Conservation (phyloP, 1,284 basidiomycete genomes). For the Meira nashicola region DNA sequence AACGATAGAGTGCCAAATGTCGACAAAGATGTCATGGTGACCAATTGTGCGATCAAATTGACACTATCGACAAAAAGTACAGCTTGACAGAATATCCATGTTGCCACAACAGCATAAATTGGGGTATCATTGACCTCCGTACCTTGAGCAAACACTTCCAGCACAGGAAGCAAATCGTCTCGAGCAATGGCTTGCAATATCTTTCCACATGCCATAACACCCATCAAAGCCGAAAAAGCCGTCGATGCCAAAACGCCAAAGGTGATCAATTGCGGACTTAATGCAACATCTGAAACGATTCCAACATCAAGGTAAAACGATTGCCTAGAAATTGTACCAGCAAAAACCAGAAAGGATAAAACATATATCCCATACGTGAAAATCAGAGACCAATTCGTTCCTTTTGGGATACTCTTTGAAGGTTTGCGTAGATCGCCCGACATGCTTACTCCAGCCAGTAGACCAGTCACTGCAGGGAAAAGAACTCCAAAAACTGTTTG, state of each 20-base stretch:
- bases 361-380: constrained; percentile 49
- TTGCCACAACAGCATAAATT: constrained; percentile 44
- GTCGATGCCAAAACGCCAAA: constrained; percentile 49
- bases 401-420: constrained; percentile 52
- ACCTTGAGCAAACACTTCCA: constrained; percentile 48
- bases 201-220: constrained; percentile 51
- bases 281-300: constrained; percentile 47
- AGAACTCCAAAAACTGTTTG: constrained; percentile 50
- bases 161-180: constrained; percentile 45
- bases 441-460: constrained; percentile 51
- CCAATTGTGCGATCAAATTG: constrained; percentile 51
- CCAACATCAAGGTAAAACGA: constrained; percentile 47
- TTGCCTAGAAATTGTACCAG: constrained; percentile 45
- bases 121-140: constrained; percentile 47
- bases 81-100: constrained; percentile 44
- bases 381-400: constrained; percentile 48
- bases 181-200: constrained; percentile 50
- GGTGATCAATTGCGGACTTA: constrained; percentile 46
- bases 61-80: constrained; percentile 49
- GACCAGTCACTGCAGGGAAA: constrained; percentile 50
- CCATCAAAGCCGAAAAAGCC: constrained; percentile 51
- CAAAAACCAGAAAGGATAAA: constrained; percentile 44
- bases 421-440: constrained; percentile 52
- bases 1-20: constrained; percentile 50
- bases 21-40: constrained; percentile 51